A percentile compares a stretch with the other conserved stretches of the same genome.
phyloP scores from a whole-genome alignment of 75 land plant species.

The Pinus tabuliformis region DNA sequence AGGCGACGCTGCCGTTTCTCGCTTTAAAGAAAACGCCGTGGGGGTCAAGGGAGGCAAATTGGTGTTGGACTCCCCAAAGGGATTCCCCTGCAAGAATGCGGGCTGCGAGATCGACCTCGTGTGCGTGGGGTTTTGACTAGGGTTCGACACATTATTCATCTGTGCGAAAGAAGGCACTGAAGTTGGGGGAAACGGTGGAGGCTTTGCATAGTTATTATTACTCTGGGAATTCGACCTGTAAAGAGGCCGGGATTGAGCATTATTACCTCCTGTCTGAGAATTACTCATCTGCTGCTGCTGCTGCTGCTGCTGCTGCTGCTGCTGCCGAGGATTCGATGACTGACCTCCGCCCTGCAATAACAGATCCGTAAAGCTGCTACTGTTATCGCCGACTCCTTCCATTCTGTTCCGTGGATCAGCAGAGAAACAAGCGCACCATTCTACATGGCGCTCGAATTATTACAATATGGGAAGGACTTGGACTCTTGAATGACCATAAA shows the following conservation, averaged over 20 bases:
- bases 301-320: constrained; percentile 3
- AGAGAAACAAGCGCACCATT: too few species aligned
- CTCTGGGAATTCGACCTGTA: too few species aligned
- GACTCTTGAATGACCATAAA: too few species aligned
- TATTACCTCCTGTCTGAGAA: too few species aligned
- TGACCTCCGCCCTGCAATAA: not conserved
- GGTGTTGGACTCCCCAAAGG: not conserved
- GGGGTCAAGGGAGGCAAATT: not conserved
- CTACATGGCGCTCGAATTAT: too few species aligned
- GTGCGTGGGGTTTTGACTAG: not conserved
- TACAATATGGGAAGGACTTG: too few species aligned
- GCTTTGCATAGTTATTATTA: not conserved
- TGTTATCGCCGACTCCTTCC: not conserved
- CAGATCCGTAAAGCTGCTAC: not conserved
- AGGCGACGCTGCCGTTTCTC: not conserved
- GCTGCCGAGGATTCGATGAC: not conserved
- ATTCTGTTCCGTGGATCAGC: not conserved
- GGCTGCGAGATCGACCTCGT: constrained; percentile 1
- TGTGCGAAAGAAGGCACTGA: not conserved
- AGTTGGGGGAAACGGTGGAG: not conserved
- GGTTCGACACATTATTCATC: not conserved
- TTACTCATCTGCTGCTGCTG: not conserved
- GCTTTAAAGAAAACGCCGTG: not conserved
- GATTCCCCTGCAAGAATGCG: not conserved
- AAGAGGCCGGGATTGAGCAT: too few species aligned